Evolutionary conservation across 371 early-diverging fungal genomes (phyloP).

Genomic region (Mucor piriformis): DNA sequence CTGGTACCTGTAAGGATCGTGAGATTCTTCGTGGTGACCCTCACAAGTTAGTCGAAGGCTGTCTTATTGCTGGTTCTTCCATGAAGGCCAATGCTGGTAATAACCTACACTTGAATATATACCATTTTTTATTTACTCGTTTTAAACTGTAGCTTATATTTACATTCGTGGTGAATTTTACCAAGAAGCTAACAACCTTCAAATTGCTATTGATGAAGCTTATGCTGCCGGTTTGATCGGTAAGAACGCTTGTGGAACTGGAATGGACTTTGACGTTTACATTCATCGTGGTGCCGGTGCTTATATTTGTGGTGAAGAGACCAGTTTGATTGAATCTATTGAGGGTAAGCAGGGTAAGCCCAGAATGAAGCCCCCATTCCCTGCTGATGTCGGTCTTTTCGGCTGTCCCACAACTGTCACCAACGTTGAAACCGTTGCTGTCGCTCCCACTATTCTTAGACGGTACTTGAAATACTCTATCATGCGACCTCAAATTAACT

Average conservation of each 20-base stretch:
- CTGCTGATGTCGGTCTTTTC: slow-evolving; percentile 97
- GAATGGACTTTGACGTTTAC: slow-evolving; percentile 96
- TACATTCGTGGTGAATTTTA: slow-evolving; percentile 99
- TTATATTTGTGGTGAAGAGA: slow-evolving; percentile 98
- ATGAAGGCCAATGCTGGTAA: slow-evolving; percentile 95
- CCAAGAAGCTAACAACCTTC: slow-evolving; percentile 93
- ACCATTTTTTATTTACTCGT: background rate
- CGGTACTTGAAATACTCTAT: slow-evolving; percentile 40
- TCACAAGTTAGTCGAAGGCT: slow-evolving; percentile 97
- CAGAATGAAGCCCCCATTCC: slow-evolving; percentile 98
- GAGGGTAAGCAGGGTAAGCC: slow-evolving; percentile 99
- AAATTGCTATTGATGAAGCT: slow-evolving; percentile 95
- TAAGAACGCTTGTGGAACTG: slow-evolving; percentile 96
- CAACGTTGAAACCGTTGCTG: slow-evolving; percentile 98
- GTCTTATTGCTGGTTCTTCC: slow-evolving; percentile 93
- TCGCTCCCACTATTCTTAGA: slow-evolving; percentile 94
- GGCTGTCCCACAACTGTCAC: slow-evolving; percentile 98
- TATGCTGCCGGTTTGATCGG: slow-evolving; percentile 94
- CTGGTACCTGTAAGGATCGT: slow-evolving; percentile 98
- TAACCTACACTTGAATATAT: background rate
- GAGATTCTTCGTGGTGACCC: slow-evolving; percentile 98
- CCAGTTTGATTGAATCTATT: slow-evolving; percentile 95
- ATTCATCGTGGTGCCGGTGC: slow-evolving; percentile 98
- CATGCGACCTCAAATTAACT: background rate
- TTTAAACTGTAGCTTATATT: slow-evolving; percentile 76